phyloP scores from a whole-genome alignment of 2,329 filamentous ascomycete genomes.

The Graphiopsis chlorocephala region DNA sequence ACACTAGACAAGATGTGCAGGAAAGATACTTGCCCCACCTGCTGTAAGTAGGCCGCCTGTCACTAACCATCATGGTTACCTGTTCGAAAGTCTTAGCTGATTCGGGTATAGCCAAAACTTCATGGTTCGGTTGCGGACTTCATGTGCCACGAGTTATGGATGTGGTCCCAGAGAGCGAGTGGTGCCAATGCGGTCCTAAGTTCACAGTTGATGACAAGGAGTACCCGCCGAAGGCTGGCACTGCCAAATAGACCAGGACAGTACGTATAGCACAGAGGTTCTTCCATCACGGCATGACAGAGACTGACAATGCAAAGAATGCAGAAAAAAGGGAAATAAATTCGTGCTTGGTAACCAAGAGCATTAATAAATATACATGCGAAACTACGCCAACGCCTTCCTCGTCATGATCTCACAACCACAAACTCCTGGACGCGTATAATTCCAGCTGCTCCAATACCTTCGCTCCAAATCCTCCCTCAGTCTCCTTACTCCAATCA shows the following conservation, averaged over 20 bases:
- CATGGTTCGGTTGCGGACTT: conserved; percentile 29
- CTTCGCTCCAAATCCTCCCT: conserved; percentile 10
- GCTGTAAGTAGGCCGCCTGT: not conserved
- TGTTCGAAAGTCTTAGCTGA: not conserved
- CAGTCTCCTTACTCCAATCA: conserved; percentile 40
- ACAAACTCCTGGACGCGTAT: not conserved
- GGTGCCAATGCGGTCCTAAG: conserved; percentile 63
- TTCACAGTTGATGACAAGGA: conserved; percentile 56
- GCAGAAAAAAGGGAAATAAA: not conserved
- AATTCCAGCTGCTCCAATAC: conserved; percentile 18
- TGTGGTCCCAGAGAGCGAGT: conserved; percentile 51
- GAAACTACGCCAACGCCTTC: not conserved
- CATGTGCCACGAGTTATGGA: conserved; percentile 64
- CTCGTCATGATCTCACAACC: not conserved
- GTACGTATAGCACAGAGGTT: not conserved
- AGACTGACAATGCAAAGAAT: not conserved
- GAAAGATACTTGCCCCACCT: conserved; percentile 6
- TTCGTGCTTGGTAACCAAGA: not conserved
- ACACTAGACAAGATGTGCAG: conserved; percentile 10
- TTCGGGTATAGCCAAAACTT: conserved; percentile 20
- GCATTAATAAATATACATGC: not conserved
- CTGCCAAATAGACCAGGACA: not conserved
- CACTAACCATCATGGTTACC: conserved; percentile 6
- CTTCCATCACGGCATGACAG: not conserved
- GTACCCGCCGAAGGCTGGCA: conserved; percentile 60